A percentile compares a stretch with the other conserved stretches of the same genome.
phyloP scores from a whole-genome alignment of 768 basidiomycete genomes.

The Ramaria rubella region DNA sequence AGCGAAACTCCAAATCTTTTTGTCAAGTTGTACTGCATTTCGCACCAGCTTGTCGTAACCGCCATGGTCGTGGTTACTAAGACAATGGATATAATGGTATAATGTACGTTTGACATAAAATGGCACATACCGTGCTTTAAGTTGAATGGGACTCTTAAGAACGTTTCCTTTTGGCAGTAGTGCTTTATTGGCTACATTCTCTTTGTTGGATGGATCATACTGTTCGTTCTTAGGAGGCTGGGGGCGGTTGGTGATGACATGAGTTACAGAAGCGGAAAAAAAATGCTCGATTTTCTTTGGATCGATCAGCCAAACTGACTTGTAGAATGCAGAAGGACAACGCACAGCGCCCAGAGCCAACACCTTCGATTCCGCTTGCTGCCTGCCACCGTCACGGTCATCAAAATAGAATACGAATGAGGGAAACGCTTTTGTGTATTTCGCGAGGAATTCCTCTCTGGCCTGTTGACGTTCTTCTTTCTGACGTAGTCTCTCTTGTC shows the following conservation, averaged over 20 bases:
- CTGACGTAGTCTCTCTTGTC: conserved; percentile 39
- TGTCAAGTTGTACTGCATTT: conserved; percentile 62
- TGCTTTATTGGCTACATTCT: conserved; percentile 45
- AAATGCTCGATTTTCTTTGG: conserved; percentile 76
- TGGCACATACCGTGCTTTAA: conserved; percentile 46
- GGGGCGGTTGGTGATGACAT: conserved; percentile 69
- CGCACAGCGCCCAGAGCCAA: conserved; percentile 71
- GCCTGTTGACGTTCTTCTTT: conserved; percentile 47
- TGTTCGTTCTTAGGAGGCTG: conserved; percentile 23
- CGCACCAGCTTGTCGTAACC: conserved; percentile 46
- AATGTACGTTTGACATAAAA: not conserved
- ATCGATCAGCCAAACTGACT: not conserved
- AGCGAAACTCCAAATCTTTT: conserved; percentile 80
- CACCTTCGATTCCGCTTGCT: conserved; percentile 49
- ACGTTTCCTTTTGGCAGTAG: conserved; percentile 22
- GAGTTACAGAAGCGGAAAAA: conserved; percentile 81
- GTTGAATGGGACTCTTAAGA: conserved; percentile 62
- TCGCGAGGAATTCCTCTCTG: conserved; percentile 69
- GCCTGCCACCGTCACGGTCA: conserved; percentile 34
- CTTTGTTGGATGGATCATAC: conserved; percentile 47
- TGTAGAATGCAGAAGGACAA: conserved; percentile 15
- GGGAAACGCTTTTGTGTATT: conserved; percentile 83
- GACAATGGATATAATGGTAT: not conserved
- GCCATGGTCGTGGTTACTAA: conserved; percentile 14
- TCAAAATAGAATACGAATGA: conserved; percentile 84